Evolutionary conservation across 768 basidiomycete genomes (phyloP), one percentile per base, ranked within the genome.

Genomic region (Termitomyces sp.): DNA sequence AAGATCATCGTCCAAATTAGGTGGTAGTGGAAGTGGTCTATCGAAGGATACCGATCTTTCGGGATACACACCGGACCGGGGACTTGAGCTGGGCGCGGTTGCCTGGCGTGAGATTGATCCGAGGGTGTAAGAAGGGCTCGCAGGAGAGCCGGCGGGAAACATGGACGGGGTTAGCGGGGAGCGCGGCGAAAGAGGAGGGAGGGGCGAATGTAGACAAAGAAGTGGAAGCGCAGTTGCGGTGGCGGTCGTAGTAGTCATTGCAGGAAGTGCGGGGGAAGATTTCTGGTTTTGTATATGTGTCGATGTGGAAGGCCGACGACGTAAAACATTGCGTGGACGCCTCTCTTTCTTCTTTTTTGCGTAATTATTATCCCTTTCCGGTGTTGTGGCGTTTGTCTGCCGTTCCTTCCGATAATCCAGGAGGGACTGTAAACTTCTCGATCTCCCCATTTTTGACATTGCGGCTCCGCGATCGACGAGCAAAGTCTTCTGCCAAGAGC

Each of bases 271-370:
- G 40, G 56, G 51, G 2, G 44, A 20, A 4, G 51, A 53, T 46
- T 58, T 58, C 40, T 52, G 13, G 14, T n/a, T 53, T 1, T 35
- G 53, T 7, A 2, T 26, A 6, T 52, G 24, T 13, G 35, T 10
- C 7, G 59, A 56, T 16, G 24, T 51, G 2, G 62, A 61, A 3
- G 62, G 59, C 0, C 59, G 59, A 6, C 61, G 57, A 6, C 56
- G 56, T 6, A 62, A 51, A 2, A 64, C 59, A 28, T 64, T 63
- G 18, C 59, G 56, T 7, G 28, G 43, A 6, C 61, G 58, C 18
- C 54, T 58, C 13, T 52, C 59, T 45, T 58, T 64, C 1, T 18
- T 4, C 13, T 53, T 40, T 9, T 24, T 6, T 10, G 18, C n/a
- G n/a, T n/a, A 9, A 42, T 35, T 50, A 16, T 50, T 20, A 35